A percentile compares a stretch with the other conserved stretches of the same genome.
Evolutionary conservation across 2,329 filamentous ascomycete genomes (phyloP).

Genomic region (Tolypocladium paradoxum): DNA sequence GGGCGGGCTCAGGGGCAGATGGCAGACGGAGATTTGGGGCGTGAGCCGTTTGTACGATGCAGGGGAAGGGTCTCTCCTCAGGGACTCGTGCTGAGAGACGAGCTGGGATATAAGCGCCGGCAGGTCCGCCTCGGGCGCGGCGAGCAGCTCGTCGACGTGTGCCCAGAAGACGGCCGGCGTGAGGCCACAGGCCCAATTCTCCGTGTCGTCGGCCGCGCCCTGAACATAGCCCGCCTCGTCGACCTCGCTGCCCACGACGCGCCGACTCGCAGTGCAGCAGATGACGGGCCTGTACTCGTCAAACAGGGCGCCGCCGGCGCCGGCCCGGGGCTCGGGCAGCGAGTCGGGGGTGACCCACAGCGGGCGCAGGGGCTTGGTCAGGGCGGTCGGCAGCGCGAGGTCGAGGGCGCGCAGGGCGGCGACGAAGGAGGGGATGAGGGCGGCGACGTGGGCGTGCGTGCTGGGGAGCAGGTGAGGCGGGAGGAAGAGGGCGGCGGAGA

Average conservation of each 20-base stretch:
- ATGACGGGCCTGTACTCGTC: conserved; percentile 60
- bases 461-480: conserved; percentile 61
- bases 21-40: conserved; percentile 24
- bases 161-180: conserved; percentile 74
- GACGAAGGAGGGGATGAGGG: conserved; percentile 46
- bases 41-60: conserved; percentile 18
- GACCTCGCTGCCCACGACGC: conserved; percentile 57
- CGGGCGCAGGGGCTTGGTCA: conserved; percentile 64
- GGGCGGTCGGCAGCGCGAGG: conserved; percentile 40
- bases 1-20: conserved; percentile 15
- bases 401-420: conserved; percentile 41
- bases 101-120: conserved; percentile 37
- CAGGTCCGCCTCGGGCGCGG: conserved; percentile 53
- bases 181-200: conserved; percentile 80
- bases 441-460: conserved; percentile 68
- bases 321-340: conserved; percentile 20
- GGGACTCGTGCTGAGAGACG: conserved; percentile 18
- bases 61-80: neutral
- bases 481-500: conserved; percentile 48
- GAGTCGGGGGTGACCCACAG: conserved; percentile 72
- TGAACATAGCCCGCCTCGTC: conserved; percentile 69
- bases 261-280: conserved; percentile 74
- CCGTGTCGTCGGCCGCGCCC: conserved; percentile 87
- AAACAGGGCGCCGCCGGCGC: conserved; percentile 25
- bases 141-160: conserved; percentile 49